A percentile compares a stretch with the other conserved stretches of the same genome.
These are phyloP conservation scores for Racocetra persica DNA, from an alignment of 371 early-diverging fungal genomes.

Conservation along the genomic window DNA sequence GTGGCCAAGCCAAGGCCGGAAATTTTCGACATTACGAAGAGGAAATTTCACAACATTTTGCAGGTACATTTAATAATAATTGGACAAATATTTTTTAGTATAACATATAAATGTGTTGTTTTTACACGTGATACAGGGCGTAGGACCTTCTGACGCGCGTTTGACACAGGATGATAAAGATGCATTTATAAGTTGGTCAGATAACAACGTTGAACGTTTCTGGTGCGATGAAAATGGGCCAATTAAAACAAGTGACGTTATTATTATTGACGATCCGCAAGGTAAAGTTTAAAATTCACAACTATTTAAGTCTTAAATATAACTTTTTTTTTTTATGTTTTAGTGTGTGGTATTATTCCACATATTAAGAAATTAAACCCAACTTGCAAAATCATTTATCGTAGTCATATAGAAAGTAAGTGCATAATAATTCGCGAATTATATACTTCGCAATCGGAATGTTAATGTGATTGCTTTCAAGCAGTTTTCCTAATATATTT, in stretches of 20 bases:
- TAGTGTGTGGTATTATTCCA: conserved; percentile 79
- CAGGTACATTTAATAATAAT: conserved; percentile 53
- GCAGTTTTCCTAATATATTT: neutral
- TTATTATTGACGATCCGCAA: conserved; percentile 92
- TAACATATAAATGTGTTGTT: neutral
- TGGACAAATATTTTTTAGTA: neutral
- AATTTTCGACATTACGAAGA: conserved; percentile 84
- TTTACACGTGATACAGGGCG: conserved; percentile 54
- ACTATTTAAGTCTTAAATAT: neutral
- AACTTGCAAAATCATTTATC: conserved; percentile 74
- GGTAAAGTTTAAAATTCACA: conserved; percentile 48
- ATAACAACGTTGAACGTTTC: conserved; percentile 76
- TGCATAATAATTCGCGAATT: neutral
- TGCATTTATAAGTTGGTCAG: conserved; percentile 76
- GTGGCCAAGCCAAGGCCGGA: conserved; percentile 81
- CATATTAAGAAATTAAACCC: conserved; percentile 75
- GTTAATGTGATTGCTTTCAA: neutral
- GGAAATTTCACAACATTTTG: conserved; percentile 89
- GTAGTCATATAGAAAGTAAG: conserved; percentile 81
- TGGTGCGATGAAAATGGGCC: conserved; percentile 77
- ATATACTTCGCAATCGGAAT: neutral
- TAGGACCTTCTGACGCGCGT: conserved; percentile 65
- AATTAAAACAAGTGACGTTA: conserved; percentile 72
- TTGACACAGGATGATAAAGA: conserved; percentile 76
- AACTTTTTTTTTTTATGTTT: neutral